phyloP scores from a whole-genome alignment of 805 yeast species.

The Blastobotrys chiropterorum region DNA sequence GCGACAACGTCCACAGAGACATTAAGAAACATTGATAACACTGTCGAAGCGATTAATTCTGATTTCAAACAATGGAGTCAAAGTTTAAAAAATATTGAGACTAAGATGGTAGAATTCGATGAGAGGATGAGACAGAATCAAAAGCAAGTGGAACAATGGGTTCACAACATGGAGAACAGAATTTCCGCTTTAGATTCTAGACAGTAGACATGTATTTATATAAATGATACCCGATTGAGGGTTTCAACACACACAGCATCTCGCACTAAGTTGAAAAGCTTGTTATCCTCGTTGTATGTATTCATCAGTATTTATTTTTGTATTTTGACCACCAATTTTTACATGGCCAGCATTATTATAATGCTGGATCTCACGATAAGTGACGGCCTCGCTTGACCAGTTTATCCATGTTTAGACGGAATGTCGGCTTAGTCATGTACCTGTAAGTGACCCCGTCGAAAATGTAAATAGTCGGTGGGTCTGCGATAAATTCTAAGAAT shows the following conservation, averaged over 20 bases:
- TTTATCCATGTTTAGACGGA: too few relatives aligned
- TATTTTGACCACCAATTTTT: too few relatives aligned
- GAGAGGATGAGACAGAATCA: not conserved
- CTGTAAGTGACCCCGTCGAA: too few relatives aligned
- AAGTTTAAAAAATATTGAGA: slow-evolving; percentile 10
- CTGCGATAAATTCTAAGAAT: too few relatives aligned
- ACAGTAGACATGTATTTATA: not conserved
- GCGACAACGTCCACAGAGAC: slow-evolving; percentile 10
- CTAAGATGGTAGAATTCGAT: slow-evolving; percentile 3
- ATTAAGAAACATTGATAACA: slow-evolving; percentile 10
- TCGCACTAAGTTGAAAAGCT: too few relatives aligned
- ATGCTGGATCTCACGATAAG: too few relatives aligned
- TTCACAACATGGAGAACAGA: slow-evolving; percentile 1
- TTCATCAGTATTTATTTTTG: too few relatives aligned
- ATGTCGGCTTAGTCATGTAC: too few relatives aligned
- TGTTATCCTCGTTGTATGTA: too few relatives aligned
- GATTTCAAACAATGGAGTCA: slow-evolving; percentile 13
- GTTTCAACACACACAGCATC: not conserved
- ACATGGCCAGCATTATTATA: too few relatives aligned
- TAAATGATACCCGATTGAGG: not conserved
- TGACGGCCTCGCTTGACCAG: too few relatives aligned
- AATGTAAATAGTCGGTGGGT: too few relatives aligned
- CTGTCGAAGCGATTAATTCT: slow-evolving; percentile 4
- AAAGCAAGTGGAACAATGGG: slow-evolving; percentile 9
- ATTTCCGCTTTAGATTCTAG: not conserved